phyloP scores from a whole-genome alignment of 176 grass and related monocot species.

The Rhynchospora tenuis region DNA sequence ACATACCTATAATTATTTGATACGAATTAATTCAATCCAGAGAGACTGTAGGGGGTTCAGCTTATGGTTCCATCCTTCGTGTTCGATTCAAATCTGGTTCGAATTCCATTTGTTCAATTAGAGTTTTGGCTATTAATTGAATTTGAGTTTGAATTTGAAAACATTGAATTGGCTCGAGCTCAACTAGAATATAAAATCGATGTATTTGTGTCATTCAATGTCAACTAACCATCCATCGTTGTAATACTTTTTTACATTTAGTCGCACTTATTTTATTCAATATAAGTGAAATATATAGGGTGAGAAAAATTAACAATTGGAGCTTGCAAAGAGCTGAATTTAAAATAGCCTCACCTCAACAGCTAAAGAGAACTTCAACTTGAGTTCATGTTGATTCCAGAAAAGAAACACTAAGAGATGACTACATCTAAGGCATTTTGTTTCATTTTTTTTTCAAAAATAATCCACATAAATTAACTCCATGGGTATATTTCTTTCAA shows the following conservation, averaged over 20 bases:
- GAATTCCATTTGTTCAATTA: neutral
- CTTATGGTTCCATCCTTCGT: neutral
- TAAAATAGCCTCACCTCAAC: neutral
- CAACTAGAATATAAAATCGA: neutral
- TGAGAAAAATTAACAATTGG: neutral
- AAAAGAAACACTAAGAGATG: too few species aligned
- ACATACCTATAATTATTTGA: slow-evolving; percentile 35
- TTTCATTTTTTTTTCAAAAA: too few species aligned
- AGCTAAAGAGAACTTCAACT: too few species aligned
- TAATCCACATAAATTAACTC: too few species aligned
- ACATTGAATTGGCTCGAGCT: neutral
- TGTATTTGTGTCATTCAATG: neutral
- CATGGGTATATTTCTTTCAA: too few species aligned
- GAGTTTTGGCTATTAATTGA: neutral
- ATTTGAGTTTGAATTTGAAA: neutral
- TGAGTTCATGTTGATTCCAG: too few species aligned
- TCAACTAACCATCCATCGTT: neutral
- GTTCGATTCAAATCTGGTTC: neutral
- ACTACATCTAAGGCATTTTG: too few species aligned
- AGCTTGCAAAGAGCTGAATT: neutral
- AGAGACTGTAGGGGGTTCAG: neutral
- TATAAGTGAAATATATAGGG: neutral
- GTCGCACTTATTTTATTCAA: neutral
- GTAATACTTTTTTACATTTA: neutral
- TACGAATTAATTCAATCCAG: neutral